Evolutionary conservation across 1,284 basidiomycete species (phyloP).

Genomic region (Ceratobasidium sp.): DNA sequence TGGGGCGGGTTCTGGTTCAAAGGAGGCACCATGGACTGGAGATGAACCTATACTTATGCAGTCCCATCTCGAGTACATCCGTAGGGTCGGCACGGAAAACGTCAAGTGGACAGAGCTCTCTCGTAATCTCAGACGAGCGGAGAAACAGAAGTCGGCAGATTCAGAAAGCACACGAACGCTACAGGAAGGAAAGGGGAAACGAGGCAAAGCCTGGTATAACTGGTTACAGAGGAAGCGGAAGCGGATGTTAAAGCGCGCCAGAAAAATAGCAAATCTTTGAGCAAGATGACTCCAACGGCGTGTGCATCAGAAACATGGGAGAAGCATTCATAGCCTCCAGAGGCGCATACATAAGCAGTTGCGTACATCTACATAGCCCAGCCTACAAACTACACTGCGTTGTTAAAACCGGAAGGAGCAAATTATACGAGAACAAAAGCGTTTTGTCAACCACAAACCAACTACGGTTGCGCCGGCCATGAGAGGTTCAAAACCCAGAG

Average conservation of each 20-base stretch:
- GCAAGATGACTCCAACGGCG: neutral
- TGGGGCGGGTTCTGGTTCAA: neutral
- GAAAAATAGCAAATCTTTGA: conserved; percentile 21
- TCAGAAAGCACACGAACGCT: neutral
- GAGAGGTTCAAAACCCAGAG: conserved; percentile 42
- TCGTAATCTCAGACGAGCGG: conserved; percentile 7
- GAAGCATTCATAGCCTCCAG: conserved; percentile 18
- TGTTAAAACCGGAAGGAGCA: conserved; percentile 10
- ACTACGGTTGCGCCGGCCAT: conserved; percentile 34
- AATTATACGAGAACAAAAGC: neutral
- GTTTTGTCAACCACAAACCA: neutral
- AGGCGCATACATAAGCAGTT: conserved; percentile 24
- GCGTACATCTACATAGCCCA: conserved; percentile 30
- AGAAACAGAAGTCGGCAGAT: neutral
- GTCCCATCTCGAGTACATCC: conserved; percentile 35
- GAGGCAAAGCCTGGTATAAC: neutral
- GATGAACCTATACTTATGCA: conserved; percentile 5
- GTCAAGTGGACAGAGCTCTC: conserved; percentile 11
- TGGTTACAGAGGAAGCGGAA: conserved; percentile 1
- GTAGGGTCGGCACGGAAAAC: conserved; percentile 13
- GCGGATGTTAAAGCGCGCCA: neutral
- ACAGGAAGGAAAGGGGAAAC: neutral
- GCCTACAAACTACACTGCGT: conserved; percentile 10
- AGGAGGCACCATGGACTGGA: conserved; percentile 9
- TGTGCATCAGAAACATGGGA: neutral